Evolutionary conservation across 2,329 filamentous ascomycete species (phyloP).

Genomic region (Nothomitra cinnamomea): DNA sequence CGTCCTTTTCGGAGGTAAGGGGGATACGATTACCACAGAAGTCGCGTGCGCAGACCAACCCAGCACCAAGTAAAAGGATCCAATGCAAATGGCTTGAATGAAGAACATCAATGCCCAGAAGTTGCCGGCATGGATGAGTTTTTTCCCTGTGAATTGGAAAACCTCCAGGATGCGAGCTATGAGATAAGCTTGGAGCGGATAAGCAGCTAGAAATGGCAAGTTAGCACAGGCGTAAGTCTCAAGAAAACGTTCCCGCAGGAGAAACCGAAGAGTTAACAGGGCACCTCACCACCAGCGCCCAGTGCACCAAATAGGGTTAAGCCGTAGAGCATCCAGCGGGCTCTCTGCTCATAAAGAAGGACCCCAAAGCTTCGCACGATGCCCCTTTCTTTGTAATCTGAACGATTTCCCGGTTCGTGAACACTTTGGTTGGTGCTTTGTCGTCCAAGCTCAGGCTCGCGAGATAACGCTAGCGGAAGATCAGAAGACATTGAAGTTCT

Average conservation of each 20-base stretch:
- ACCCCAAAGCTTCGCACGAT: slow-evolving; percentile 13
- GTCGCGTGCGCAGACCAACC: slow-evolving; percentile 29
- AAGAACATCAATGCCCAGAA: slow-evolving; percentile 41
- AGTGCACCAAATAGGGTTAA: slow-evolving; percentile 14
- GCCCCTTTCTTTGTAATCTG: slow-evolving; percentile 7
- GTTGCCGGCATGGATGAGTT: slow-evolving; percentile 25
- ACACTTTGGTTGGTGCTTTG: not conserved
- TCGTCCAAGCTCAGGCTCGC: not conserved
- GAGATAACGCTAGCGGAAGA: not conserved
- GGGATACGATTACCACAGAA: slow-evolving; percentile 23
- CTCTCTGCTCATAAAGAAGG: slow-evolving; percentile 19
- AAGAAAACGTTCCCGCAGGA: no score
- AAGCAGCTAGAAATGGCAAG: slow-evolving; percentile 13
- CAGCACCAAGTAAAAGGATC: slow-evolving; percentile 27
- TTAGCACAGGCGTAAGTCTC: not conserved
- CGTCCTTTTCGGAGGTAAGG: slow-evolving; percentile 21
- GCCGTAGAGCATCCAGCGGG: slow-evolving; percentile 17
- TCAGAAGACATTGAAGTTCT: not conserved
- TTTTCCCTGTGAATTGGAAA: slow-evolving; percentile 25
- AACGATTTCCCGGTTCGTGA: slow-evolving; percentile 1
- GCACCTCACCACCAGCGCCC: slow-evolving; percentile 19
- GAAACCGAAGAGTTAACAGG: no score
- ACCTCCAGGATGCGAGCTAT: slow-evolving; percentile 32
- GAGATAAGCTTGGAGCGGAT: slow-evolving; percentile 23
- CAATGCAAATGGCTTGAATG: slow-evolving; percentile 31